phyloP scores from a whole-genome alignment of 495 filamentous ascomycete genomes.

The Aspergillus sclerotiicarbonarius region DNA sequence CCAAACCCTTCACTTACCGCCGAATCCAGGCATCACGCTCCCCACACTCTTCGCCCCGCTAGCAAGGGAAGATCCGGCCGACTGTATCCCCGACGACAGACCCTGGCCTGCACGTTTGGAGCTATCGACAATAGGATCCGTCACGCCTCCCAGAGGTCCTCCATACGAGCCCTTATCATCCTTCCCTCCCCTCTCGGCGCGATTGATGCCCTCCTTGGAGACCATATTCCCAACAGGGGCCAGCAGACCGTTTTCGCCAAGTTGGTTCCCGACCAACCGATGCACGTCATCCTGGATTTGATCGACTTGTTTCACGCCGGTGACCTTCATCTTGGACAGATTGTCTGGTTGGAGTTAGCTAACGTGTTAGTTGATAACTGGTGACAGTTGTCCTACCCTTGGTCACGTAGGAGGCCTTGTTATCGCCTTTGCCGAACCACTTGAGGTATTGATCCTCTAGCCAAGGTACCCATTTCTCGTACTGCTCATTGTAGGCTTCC shows the following conservation, averaged over 20 bases:
- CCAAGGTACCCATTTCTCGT: conserved; percentile 74
- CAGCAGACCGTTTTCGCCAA: conserved; percentile 62
- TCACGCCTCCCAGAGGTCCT: conserved; percentile 17
- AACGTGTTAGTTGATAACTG: conserved; percentile 1
- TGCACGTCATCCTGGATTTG: conserved; percentile 62
- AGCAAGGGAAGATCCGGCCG: conserved; percentile 7
- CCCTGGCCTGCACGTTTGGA: conserved; percentile 11
- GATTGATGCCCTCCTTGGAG: conserved; percentile 64
- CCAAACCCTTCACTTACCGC: neutral
- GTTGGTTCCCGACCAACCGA: conserved; percentile 54
- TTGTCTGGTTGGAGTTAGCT: conserved; percentile 43
- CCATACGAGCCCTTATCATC: conserved; percentile 55
- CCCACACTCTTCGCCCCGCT: conserved; percentile 6
- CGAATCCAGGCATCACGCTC: neutral
- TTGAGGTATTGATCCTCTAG: conserved; percentile 67
- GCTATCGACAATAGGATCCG: conserved; percentile 15
- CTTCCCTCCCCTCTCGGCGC: conserved; percentile 60
- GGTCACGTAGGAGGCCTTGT: conserved; percentile 64
- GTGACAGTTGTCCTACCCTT: conserved; percentile 44
- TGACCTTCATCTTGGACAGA: conserved; percentile 65
- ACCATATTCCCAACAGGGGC: conserved; percentile 57
- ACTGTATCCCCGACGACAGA: conserved; percentile 4
- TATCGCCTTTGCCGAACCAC: conserved; percentile 67
- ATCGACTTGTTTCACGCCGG: conserved; percentile 58
- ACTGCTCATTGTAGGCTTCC: conserved; percentile 60